Percentiles rank a stretch among this genome's conserved stretches.
Evolutionary conservation across 2,329 filamentous ascomycete species (phyloP).

Genomic region (Exophiala mesophila): DNA sequence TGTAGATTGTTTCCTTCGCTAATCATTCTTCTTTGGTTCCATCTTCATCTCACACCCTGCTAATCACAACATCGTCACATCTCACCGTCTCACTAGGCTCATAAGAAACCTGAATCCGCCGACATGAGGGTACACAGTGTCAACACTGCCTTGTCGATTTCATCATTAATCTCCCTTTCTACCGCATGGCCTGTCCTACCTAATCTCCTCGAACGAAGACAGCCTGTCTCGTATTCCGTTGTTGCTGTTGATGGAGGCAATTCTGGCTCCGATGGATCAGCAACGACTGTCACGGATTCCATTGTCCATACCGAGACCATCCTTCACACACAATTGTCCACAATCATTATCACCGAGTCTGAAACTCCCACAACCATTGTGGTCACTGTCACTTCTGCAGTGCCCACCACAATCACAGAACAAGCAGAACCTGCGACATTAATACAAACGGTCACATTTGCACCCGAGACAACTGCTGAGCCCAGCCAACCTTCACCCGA

Average conservation of each 20-base stretch:
- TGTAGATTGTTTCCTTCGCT: slow-evolving; percentile 7
- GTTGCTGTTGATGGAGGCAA: slow-evolving; percentile 32
- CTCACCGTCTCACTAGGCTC: not conserved
- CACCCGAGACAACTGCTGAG: slow-evolving; percentile 2
- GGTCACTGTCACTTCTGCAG: slow-evolving; percentile 18
- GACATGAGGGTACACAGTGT: slow-evolving; percentile 14
- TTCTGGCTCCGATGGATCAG: slow-evolving; percentile 20
- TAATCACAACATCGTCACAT: slow-evolving; percentile 4
- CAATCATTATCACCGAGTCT: slow-evolving; percentile 21
- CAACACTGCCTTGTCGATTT: slow-evolving; percentile 7
- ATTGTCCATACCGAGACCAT: slow-evolving; percentile 24
- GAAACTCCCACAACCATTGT: slow-evolving; percentile 25
- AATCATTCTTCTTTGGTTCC: not conserved
- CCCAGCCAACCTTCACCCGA: not conserved
- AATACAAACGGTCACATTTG: slow-evolving; percentile 10
- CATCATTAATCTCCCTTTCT: slow-evolving; percentile 12
- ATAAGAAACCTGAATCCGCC: not conserved
- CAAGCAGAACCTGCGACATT: slow-evolving; percentile 9
- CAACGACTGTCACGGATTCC: slow-evolving; percentile 26
- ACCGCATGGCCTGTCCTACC: slow-evolving; percentile 14
- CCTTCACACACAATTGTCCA: slow-evolving; percentile 29
- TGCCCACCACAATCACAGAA: slow-evolving; percentile 18
- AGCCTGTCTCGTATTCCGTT: slow-evolving; percentile 30
- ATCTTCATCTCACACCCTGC: slow-evolving; percentile 3
- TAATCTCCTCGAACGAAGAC: slow-evolving; percentile 12